These are phyloP conservation scores for Myxozyma neotropica DNA, from an alignment of 805 yeast species.

Conservation along the genomic window DNA sequence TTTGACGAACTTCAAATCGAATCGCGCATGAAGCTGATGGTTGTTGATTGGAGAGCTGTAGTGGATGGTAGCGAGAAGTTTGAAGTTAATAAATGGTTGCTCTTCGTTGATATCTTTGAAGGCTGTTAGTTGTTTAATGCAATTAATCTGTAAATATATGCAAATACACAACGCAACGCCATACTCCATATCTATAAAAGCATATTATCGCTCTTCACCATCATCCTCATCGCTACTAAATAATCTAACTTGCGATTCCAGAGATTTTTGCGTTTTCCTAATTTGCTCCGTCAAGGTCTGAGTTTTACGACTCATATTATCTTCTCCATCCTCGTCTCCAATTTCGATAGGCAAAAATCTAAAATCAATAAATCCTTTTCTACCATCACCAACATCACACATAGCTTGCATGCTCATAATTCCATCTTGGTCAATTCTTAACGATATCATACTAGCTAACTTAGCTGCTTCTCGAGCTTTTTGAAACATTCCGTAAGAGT, in stretches of 20 bases:
- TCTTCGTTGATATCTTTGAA: neutral
- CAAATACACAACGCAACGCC: too few species aligned
- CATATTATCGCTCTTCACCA: neutral
- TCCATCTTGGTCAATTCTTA: constrained; percentile 33
- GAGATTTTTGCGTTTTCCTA: neutral
- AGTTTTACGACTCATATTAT: neutral
- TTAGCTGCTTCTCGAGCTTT: constrained; percentile 31
- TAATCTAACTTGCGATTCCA: neutral
- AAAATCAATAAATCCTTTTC: constrained; percentile 34
- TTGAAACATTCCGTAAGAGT: constrained; percentile 17
- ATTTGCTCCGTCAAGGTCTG: neutral
- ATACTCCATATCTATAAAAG: neutral
- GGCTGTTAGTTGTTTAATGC: too few species aligned
- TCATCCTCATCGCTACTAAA: neutral
- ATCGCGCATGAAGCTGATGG: neutral
- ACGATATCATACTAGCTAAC: constrained; percentile 30
- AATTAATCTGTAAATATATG: too few species aligned
- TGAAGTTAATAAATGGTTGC: neutral
- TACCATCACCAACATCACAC: constrained; percentile 36
- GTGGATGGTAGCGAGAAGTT: neutral
- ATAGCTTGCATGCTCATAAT: constrained; percentile 34
- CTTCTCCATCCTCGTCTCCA: neutral
- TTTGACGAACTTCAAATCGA: too few species aligned
- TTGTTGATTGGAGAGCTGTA: neutral
- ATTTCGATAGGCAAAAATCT: constrained; percentile 31